Evolutionary conservation across 78 protist genomes (phyloP).

Genomic region (Bodo saltans): DNA sequence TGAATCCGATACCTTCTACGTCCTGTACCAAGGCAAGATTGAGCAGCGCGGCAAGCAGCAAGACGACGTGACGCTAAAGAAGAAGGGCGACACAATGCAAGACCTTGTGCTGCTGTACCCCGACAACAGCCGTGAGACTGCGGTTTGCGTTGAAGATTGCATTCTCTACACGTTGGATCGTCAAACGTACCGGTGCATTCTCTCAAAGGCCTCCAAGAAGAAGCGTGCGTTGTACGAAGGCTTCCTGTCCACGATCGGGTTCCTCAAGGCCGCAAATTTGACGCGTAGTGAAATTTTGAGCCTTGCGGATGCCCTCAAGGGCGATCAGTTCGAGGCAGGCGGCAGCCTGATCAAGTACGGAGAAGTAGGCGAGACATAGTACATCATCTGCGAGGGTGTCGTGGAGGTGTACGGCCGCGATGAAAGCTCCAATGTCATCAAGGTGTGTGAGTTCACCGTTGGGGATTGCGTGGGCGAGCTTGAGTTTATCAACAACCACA

Average conservation of each 20-base stretch:
- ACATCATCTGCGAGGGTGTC: conserved; percentile 4
- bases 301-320: conserved; percentile 25
- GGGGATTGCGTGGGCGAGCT: conserved; percentile 33
- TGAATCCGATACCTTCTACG: conserved; percentile 18
- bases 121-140: neutral
- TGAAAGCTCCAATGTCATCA: neutral
- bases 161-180: conserved; percentile 7
- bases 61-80: neutral
- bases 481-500: conserved; percentile 36
- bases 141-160: neutral
- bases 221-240: conserved; percentile 20
- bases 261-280: conserved; percentile 6
- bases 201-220: conserved; percentile 23
- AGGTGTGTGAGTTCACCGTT: conserved; percentile 21
- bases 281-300: too few relatives aligned
- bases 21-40: neutral
- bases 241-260: conserved; percentile 14
- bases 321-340: conserved; percentile 1
- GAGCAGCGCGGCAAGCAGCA: neutral
- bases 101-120: conserved; percentile 22
- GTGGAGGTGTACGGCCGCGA: conserved; percentile 13
- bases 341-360: conserved; percentile 14
- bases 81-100: neutral
- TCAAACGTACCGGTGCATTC: neutral
- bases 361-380: neutral